Conservation (phyloP, 2,329 filamentous ascomycete species). For the Penicillium sp. region DNA sequence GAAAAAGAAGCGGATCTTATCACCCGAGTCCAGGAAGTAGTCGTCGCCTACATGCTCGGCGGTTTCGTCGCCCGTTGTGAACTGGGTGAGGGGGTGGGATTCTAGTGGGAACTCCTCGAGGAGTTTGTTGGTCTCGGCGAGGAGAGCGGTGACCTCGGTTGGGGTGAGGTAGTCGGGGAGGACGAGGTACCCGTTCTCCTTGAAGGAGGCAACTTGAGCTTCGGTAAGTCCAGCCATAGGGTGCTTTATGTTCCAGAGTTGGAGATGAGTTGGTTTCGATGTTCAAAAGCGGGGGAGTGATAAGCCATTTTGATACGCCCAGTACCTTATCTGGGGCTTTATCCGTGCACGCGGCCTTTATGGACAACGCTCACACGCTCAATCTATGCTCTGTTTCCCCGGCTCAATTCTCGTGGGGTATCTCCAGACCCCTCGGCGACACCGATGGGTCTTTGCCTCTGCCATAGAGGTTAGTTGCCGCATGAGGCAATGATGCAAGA, state of each 20-base stretch:
- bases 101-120: constrained; percentile 74
- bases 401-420: not conserved
- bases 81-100: constrained; percentile 87
- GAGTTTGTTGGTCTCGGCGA: constrained; percentile 70
- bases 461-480: constrained; percentile 3
- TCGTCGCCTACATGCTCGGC: constrained; percentile 83
- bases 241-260: not conserved
- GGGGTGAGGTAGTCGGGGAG: constrained; percentile 72
- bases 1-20: constrained; percentile 95
- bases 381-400: not conserved
- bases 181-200: constrained; percentile 84
- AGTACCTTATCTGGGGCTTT: constrained; percentile 7
- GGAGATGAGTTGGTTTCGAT: not conserved
- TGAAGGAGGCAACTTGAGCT: constrained; percentile 69
- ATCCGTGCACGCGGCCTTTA: not conserved
- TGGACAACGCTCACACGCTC: not conserved
- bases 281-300: constrained; percentile 20
- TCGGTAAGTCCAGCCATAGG: constrained; percentile 59
- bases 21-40: constrained; percentile 86
- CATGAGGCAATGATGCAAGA: constrained; percentile 5
- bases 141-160: constrained; percentile 63
- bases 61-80: constrained; percentile 73
- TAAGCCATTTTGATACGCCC: constrained; percentile 16
- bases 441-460: constrained; percentile 1
- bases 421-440: not conserved